Base-by-base conservation (phyloP, 495 filamentous ascomycete species). In the Filosporella fistucella region DNA sequence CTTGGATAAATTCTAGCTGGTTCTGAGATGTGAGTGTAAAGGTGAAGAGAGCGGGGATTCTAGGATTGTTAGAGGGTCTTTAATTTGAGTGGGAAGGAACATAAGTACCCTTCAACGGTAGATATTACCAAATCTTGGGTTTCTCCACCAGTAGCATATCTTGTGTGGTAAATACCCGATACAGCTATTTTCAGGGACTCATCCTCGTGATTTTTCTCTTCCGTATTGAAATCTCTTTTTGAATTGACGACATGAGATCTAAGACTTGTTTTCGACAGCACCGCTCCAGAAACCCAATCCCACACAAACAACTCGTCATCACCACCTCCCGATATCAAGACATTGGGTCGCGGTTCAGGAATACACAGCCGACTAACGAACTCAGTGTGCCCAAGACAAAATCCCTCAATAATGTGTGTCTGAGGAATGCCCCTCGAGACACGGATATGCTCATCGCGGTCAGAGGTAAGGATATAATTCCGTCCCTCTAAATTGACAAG, bases 361-460 rank as follows among this genome's bases (percentile, higher is more conserved):
- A 88, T 64, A 56, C 83, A 89, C 14, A 98, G 65, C 42, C 75
- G 81, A 66, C 71, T 86, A 40, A 98, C 69, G 60, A 96, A 95
- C 23, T 87, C 74, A 37, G 72, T 78, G 58, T 98, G 93, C 1
- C 90, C 91, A 13, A 95, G 71, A 56, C 91, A 96, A 61, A 84
- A 96, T 1, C 72, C 72, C 61, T 97, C 93, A 61, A 96, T 94
- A 49, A 97, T 68, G 59, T 95, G 85, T 3, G 85, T 71, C 64
- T 97, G 88, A 6, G 91, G 89, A 16, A 81, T 68, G 3, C 82
- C 86, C 46, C 93, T 76, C 21, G 91, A 93, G 8, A 98, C 74
- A 43, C 93, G 89, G 57, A 98, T 95, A 62, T 97, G 94, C 71
- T 98, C 93, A 70, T 98, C 93, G 45, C 93, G 81, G 68, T 98